A percentile compares a stretch with the other conserved stretches of the same genome.
Evolutionary conservation across 139 green algal genomes (phyloP).

Genomic region (Closterium sp.): DNA sequence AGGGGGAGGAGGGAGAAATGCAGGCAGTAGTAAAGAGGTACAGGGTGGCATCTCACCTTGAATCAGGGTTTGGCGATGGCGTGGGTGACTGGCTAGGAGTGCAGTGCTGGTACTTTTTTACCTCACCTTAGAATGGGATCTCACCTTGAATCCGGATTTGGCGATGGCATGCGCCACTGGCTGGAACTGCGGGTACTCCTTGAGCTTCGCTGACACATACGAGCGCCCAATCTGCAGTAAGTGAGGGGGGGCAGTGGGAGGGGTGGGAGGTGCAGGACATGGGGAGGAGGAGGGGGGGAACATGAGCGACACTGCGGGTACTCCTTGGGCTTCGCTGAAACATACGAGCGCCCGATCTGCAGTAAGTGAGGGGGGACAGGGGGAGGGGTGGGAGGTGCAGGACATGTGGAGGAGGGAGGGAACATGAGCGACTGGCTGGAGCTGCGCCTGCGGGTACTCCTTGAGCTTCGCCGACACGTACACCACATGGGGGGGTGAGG

Average conservation of each 20-base stretch:
- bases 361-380: not conserved
- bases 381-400: not conserved
- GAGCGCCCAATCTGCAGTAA: conserved; percentile 15
- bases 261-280: too few relatives aligned
- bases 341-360: too few relatives aligned
- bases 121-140: conserved; percentile 3
- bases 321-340: not conserved
- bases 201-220: conserved; percentile 32
- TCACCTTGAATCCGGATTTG: conserved; percentile 45
- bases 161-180: conserved; percentile 30
- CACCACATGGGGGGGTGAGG: too few relatives aligned
- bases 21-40: not conserved
- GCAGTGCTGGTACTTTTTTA: conserved; percentile 35
- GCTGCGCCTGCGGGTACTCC: too few relatives aligned
- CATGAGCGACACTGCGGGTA: not conserved
- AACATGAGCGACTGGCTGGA: too few relatives aligned
- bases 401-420: too few relatives aligned
- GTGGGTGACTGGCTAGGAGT: conserved; percentile 16
- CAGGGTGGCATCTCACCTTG: not conserved
- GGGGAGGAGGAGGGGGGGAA: not conserved
- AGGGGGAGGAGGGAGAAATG: too few relatives aligned
- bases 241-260: not conserved
- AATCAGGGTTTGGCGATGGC: too few relatives aligned
- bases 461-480: too few relatives aligned
- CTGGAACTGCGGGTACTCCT: conserved; percentile 40